Evolutionary conservation across 2,329 filamentous ascomycete species (phyloP), one percentile per base, ranked within the genome.

Genomic region (Hypoxylon rubiginosum): DNA sequence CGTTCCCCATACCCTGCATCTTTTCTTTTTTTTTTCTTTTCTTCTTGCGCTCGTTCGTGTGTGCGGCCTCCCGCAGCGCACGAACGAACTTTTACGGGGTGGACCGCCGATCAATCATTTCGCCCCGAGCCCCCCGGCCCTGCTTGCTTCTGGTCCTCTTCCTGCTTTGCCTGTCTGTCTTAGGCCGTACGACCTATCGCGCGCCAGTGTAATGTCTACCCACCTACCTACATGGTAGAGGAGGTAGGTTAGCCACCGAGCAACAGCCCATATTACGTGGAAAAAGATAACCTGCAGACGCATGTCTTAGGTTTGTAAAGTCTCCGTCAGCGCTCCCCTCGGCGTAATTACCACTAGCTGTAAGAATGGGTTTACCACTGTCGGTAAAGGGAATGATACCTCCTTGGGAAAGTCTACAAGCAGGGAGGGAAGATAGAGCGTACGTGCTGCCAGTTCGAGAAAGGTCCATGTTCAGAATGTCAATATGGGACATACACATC

Each of bases 281-380:
- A 39, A 34, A 36, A n/a, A 36, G 46, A 64, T n/a, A 28, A 52
- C 49, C 62, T 17, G 26, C 45, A 39, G 46, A 48, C 64, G 68
- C 61, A 64, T 71, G 70, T 70, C 68, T 71, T 60, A 59, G 61
- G 48, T 72, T 68, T 57, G 67, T 70, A 62, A 71, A 67, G n/a
- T 50, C 17, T 64, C 62, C 57, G 68, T 68, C 66, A 72, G 67
- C 67, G 63, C 43, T 58, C n/a, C 24, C 19, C 46, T 54, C 46
- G 36, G 34, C 28, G 34, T 39, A 41, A 24, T 53, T 39, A 55
- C 39, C 39, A 43, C 39, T 8, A 43, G 39, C 13, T 21, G n/a
- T 17, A 19, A 30, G 19, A 8, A 32, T 17, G n/a, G 5, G 26
- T 43, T 17, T n/a, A 43, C 13, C 39, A 21, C n/a, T 21, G 13